A percentile compares a stretch with the other conserved stretches of the same genome.
phyloP scores from a whole-genome alignment of 257 asterid genomes.

The Buddleja alternifolia region DNA sequence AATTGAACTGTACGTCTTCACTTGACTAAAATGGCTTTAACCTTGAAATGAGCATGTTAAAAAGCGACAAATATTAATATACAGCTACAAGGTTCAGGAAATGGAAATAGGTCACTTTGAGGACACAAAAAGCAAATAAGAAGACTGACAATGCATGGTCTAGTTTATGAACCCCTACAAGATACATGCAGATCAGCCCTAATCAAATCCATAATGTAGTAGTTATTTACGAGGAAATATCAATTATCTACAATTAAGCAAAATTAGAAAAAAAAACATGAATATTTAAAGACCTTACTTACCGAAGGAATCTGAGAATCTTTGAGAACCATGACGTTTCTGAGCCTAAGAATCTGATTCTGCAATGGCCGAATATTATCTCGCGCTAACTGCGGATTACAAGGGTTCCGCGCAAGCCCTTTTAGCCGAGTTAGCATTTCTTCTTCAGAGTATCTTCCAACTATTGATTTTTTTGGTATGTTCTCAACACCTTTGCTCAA shows the following conservation, averaged over 20 bases:
- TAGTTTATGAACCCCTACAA: too few species aligned
- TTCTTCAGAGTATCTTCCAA: slow-evolving; percentile 58
- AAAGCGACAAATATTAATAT: not conserved
- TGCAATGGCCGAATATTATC: slow-evolving; percentile 49
- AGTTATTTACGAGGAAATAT: too few species aligned
- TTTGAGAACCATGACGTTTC: slow-evolving; percentile 51
- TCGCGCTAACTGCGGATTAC: slow-evolving; percentile 38
- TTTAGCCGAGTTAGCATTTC: slow-evolving; percentile 62
- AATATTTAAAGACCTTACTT: slow-evolving; percentile 32
- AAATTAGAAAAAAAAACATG: not conserved
- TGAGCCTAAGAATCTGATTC: slow-evolving; percentile 53
- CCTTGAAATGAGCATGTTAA: not conserved
- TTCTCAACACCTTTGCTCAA: slow-evolving; percentile 1
- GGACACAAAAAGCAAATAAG: not conserved
- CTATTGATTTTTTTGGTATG: slow-evolving; percentile 34
- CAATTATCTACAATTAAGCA: not conserved
- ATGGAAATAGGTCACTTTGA: not conserved
- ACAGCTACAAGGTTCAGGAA: not conserved
- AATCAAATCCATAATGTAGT: too few species aligned
- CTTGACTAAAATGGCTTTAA: not conserved
- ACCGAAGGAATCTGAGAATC: slow-evolving; percentile 46
- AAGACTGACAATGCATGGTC: too few species aligned
- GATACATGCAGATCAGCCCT: not conserved
- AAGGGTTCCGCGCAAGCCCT: slow-evolving; percentile 65
- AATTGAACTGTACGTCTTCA: not conserved